Evolutionary conservation across 306 rosid genomes (phyloP).

Genomic region (Bauhinia variegata): DNA sequence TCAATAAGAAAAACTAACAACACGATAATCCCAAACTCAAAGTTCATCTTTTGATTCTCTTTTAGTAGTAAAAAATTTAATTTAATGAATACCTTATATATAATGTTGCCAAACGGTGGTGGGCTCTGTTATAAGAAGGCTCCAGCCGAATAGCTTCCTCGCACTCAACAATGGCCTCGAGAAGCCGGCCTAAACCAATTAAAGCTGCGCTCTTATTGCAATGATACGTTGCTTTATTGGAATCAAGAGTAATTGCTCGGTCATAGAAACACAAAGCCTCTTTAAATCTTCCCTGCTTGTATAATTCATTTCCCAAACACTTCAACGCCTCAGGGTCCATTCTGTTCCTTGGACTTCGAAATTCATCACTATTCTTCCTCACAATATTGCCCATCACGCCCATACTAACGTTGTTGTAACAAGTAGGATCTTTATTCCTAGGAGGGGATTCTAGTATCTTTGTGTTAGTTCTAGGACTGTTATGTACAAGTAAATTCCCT

Average conservation of each 20-base stretch:
- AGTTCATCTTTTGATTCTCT: not conserved
- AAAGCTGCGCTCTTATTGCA: slow-evolving; percentile 91
- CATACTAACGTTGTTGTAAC: slow-evolving; percentile 35
- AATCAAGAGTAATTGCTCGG: slow-evolving; percentile 69
- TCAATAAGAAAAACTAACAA: slow-evolving; percentile 24
- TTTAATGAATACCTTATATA: slow-evolving; percentile 69
- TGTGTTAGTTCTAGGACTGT: slow-evolving; percentile 48
- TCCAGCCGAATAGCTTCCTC: slow-evolving; percentile 74
- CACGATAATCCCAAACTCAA: not conserved
- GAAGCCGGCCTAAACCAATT: slow-evolving; percentile 59
- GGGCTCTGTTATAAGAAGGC: slow-evolving; percentile 83
- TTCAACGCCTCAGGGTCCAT: slow-evolving; percentile 79
- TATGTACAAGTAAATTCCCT: slow-evolving; percentile 48
- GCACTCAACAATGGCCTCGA: slow-evolving; percentile 69
- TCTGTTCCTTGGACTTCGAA: slow-evolving; percentile 46
- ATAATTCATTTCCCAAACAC: slow-evolving; percentile 83
- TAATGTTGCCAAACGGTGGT: slow-evolving; percentile 76
- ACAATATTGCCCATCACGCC: slow-evolving; percentile 75
- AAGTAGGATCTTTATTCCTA: slow-evolving; percentile 36
- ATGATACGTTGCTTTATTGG: slow-evolving; percentile 68
- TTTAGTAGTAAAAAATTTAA: no score
- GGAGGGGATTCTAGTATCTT: slow-evolving; percentile 34
- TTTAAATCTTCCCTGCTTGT: slow-evolving; percentile 62
- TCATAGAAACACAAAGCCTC: slow-evolving; percentile 81
- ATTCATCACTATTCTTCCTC: slow-evolving; percentile 62